Base-by-base conservation (phyloP, 208 protist genomes). In the Vickermania ingenoplastis region DNA sequence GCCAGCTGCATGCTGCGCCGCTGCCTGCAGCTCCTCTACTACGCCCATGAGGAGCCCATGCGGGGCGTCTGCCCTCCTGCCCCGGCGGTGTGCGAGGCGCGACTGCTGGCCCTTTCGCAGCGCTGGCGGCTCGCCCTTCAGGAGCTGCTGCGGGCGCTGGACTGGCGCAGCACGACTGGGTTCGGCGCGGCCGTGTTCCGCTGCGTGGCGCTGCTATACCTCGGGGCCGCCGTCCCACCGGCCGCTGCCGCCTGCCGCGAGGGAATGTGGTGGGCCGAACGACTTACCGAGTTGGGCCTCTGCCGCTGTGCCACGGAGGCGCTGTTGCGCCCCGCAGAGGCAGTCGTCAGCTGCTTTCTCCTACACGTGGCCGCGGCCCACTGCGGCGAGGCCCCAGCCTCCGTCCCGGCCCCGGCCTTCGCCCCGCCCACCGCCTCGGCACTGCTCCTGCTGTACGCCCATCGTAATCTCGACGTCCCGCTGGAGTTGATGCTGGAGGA, bases 401-500 rank as follows among this genome's bases (percentile, higher is more conserved):
- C 36, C 36, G 7, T 7, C 36, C 11, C 36, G 17, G 36, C 36
- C 17, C n/a, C n/a, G n/a, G n/a, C n/a, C n/a, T n/a, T n/a, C n/a
- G n/a, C n/a, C n/a, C n/a, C n/a, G n/a, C 36, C 36, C 36, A 45
- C 36, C 36, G 11, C 5, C 63, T 63, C 11, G 65, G 69, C 28
- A 63, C 36, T 63, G 54, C 56, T 79, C 59, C 61, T 79, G 0
- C 69, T 75, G 28, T 74, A 75, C 58, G 55, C 51, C 14, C 65
- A 53, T 11, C 65, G 69, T 24, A 22, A 41, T 29, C 27, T 1
- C 7, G 49, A 45, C 31, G 36, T 59, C 14, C 73, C 73, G 50
- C 65, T 79, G 25, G 73, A 79, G 52, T 61, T 79, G n/a, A 67
- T 63, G 1, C 7, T 79, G 21, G 52, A 67, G 5, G 73, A 79